Base-by-base conservation (phyloP, 768 basidiomycete species). In the Gymnopilus dilepis region DNA sequence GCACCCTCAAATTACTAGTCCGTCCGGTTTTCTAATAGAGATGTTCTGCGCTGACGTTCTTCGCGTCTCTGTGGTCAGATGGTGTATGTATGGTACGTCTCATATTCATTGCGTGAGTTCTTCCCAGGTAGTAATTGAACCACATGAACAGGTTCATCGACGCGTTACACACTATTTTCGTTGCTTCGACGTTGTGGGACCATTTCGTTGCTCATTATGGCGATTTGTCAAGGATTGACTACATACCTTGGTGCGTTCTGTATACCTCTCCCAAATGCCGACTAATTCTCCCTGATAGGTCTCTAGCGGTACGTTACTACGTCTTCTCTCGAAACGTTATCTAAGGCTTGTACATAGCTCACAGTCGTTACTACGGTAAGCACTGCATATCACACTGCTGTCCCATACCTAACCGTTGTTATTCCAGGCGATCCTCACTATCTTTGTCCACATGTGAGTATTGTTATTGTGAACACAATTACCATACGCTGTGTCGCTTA, bases 401-500 rank as follows among this genome's bases (percentile, higher is more conserved):
- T 38, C 6, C 2, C 40, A 5, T 24, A 13, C 19, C 9, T n/a
- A 45, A 2, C 5, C n/a, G 4, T 19, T 13, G 7, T 17, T 19
- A n/a, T 13, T 26, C 5, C 31, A 58, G 56, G 58, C 82, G 0
- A 65, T 80, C 26, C 70, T 83, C 30, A 84, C 83, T 0, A 78
- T 83, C 53, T 73, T 83, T 24, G 83, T 85, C 4, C 83, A 85
- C 60, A 80, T 83, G 82, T 84, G 60, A 30, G 76, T 55, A 19
- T n/a, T 17, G 48, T 41, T 37, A 24, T 28, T 24, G 13, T 11
- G 43, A 9, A 8, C 3, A 11, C 7, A 19, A 28, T 22, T 8
- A 3, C 51, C 1, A 37, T 8, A n/a, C n/a, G n/a, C 22, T 34
- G 8, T 19, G 13, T 38, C 22, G 8, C 22, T 38, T 30, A 34